Conservation (phyloP, 495 filamentous ascomycete species). For the Geoglossum glabrum region DNA sequence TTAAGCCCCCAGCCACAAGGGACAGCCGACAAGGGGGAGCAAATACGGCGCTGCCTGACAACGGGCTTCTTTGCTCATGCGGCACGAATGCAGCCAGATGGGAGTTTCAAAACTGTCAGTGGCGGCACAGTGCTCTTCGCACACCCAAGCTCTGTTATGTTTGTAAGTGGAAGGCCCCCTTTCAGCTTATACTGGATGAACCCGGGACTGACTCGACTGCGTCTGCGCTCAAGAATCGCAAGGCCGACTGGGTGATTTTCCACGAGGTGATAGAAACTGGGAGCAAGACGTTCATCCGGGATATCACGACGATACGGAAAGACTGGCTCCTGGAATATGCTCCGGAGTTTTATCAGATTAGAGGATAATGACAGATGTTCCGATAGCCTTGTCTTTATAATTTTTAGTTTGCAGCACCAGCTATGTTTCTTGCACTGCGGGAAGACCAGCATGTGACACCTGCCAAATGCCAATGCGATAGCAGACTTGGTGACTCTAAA, state of each 20-base stretch:
- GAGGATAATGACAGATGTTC: not conserved
- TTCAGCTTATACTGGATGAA: not conserved
- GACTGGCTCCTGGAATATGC: slow-evolving; percentile 80
- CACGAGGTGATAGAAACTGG: slow-evolving; percentile 88
- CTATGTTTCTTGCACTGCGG: not conserved
- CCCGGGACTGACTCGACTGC: slow-evolving; percentile 13
- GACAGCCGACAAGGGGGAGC: slow-evolving; percentile 35
- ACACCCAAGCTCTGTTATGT: slow-evolving; percentile 87
- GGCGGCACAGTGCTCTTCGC: slow-evolving; percentile 58
- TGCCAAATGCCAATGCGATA: not conserved
- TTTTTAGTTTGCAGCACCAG: not conserved
- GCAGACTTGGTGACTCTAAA: not conserved
- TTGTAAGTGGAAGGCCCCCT: slow-evolving; percentile 30
- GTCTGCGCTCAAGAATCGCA: slow-evolving; percentile 43
- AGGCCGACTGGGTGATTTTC: slow-evolving; percentile 95
- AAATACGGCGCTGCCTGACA: slow-evolving; percentile 71
- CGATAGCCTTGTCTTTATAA: not conserved
- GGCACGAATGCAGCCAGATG: slow-evolving; percentile 88
- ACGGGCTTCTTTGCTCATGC: slow-evolving; percentile 90
- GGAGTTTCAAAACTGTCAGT: slow-evolving; percentile 64
- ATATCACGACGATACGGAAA: slow-evolving; percentile 83
- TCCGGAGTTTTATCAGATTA: slow-evolving; percentile 58
- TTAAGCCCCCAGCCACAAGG: slow-evolving; percentile 9
- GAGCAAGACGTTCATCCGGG: slow-evolving; percentile 74
- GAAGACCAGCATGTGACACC: not conserved